Evolutionary conservation across 768 basidiomycete species (phyloP).

Genomic region (Asterophora lycoperdoides): DNA sequence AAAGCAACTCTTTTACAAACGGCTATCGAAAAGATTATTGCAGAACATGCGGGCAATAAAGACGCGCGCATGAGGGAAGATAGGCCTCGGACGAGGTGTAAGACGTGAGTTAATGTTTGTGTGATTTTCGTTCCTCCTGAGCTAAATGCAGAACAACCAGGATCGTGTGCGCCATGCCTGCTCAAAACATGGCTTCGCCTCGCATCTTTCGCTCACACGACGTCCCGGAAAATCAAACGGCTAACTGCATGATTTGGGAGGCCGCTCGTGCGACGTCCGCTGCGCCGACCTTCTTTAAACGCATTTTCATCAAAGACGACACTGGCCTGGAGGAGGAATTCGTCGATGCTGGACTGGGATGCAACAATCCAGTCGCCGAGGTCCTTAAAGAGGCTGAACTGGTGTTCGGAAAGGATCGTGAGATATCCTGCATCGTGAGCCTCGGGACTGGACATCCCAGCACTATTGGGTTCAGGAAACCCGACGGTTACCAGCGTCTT

Average conservation of each 20-base stretch:
- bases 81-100: not conserved
- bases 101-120: not conserved
- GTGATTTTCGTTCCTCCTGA: too few relatives aligned
- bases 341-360: not conserved
- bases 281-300: conserved; percentile 19
- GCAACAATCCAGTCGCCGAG: conserved; percentile 9
- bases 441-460: conserved; percentile 8
- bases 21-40: conserved; percentile 1
- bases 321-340: too few relatives aligned
- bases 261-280: conserved; percentile 28
- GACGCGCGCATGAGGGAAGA: conserved; percentile 2
- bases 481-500: not conserved
- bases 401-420: not conserved
- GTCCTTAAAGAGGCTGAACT: conserved; percentile 9
- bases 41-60: not conserved
- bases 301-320: too few relatives aligned
- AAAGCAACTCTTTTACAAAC: not conserved
- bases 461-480: not conserved
- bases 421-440: conserved; percentile 8
- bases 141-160: too few relatives aligned
- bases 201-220: conserved; percentile 15
- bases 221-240: not conserved
- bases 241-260: conserved; percentile 25
- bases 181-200: not conserved
- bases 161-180: conserved; percentile 10